These are phyloP conservation scores for Crithidia fasciculata DNA, from an alignment of 208 protist species.

Conservation along the genomic window DNA sequence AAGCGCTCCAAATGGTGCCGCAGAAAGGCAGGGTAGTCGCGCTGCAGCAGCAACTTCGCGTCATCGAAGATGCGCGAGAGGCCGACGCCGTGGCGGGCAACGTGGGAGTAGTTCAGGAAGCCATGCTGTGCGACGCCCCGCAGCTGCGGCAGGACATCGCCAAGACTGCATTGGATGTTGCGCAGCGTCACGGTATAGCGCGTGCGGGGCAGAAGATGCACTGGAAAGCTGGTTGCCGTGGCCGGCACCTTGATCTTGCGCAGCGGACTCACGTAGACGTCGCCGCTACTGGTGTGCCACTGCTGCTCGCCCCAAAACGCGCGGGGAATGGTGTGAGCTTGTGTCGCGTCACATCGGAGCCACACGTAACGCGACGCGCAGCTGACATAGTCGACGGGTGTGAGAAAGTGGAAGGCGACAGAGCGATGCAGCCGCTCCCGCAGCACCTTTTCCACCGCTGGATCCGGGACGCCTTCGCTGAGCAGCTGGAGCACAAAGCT, in stretches of 20 bases:
- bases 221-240: slow-evolving; percentile 38
- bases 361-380: slow-evolving; percentile 57
- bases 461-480: slow-evolving; percentile 75
- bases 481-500: slow-evolving; percentile 57
- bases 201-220: slow-evolving; percentile 55
- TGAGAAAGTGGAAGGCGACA: slow-evolving; percentile 66
- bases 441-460: slow-evolving; percentile 38
- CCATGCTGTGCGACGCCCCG: slow-evolving; percentile 46
- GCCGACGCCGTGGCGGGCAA: slow-evolving; percentile 72
- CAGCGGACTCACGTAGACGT: slow-evolving; percentile 40
- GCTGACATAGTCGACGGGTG: slow-evolving; percentile 74
- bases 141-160: slow-evolving; percentile 72
- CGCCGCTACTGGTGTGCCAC: slow-evolving; percentile 34
- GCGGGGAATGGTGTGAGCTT: slow-evolving; percentile 5
- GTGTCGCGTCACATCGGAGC: slow-evolving; percentile 30
- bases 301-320: slow-evolving; percentile 25
- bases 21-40: slow-evolving; percentile 71
- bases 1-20: slow-evolving; percentile 53
- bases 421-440: slow-evolving; percentile 23
- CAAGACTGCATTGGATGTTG: slow-evolving; percentile 60
- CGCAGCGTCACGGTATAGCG: slow-evolving; percentile 77
- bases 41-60: slow-evolving; percentile 64
- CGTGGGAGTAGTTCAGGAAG: slow-evolving; percentile 82
- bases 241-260: slow-evolving; percentile 29
- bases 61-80: slow-evolving; percentile 62